Evolutionary conservation across 305 asterid species (phyloP).

Genomic region (Fraxinus dipetala): DNA sequence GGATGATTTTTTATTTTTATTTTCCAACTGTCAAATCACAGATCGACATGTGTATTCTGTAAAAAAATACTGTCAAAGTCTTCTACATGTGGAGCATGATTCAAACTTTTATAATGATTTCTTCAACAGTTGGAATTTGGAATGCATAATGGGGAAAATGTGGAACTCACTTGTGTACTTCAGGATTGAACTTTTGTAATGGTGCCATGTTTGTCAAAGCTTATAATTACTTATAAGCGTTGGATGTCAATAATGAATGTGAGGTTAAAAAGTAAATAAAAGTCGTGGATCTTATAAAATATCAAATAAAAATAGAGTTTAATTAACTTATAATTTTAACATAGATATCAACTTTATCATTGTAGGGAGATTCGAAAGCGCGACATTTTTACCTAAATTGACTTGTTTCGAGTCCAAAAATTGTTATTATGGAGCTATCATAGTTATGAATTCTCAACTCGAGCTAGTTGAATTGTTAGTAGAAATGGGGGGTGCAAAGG

Average conservation of each 20-base stretch:
- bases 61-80: too few species aligned
- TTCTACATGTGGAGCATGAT: too few species aligned
- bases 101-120: neutral
- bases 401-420: neutral
- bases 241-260: neutral
- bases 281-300: neutral
- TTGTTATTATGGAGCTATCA: neutral
- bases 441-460: neutral
- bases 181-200: neutral
- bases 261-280: too few species aligned
- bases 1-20: too few species aligned
- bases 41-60: too few species aligned
- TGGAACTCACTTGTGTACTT: neutral
- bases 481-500: neutral
- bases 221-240: too few species aligned
- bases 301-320: neutral
- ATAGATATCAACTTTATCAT: neutral
- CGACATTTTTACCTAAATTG: neutral
- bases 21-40: too few species aligned
- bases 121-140: conserved; percentile 23
- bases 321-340: too few species aligned
- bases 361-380: neutral
- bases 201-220: neutral
- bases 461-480: neutral
- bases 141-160: conserved; percentile 25